Conservation (phyloP, 805 yeast species). For the Wickerhamiella australiensis region DNA sequence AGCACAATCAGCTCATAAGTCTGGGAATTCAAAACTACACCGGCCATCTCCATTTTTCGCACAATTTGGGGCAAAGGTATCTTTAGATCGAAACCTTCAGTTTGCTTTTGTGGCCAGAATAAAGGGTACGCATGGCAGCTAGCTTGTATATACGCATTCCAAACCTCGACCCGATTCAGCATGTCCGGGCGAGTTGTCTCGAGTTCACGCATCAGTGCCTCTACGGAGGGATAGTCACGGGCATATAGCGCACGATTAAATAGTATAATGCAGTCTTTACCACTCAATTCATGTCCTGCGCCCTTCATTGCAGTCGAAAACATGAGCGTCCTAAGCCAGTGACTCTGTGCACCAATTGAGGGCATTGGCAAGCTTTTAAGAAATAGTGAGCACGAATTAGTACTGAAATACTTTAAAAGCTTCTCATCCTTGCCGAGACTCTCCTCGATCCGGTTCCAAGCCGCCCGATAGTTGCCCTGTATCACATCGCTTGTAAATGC, state of each 20-base stretch:
- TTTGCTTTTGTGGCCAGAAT: conserved; percentile 21
- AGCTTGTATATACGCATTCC: conserved; percentile 28
- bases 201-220: conserved; percentile 23
- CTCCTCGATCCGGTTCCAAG: conserved; percentile 15
- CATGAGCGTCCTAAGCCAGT: conserved; percentile 21
- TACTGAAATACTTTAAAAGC: conserved; percentile 10
- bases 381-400: conserved; percentile 8
- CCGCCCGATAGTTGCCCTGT: conserved; percentile 9
- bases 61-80: conserved; percentile 20
- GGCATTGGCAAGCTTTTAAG: conserved; percentile 16
- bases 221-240: conserved; percentile 17
- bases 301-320: conserved; percentile 17
- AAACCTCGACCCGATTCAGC: conserved; percentile 21
- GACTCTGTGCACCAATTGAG: conserved; percentile 13
- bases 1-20: conserved; percentile 27
- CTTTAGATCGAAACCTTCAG: conserved; percentile 16
- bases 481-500: conserved; percentile 2
- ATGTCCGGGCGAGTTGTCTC: conserved; percentile 13
- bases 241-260: conserved; percentile 23
- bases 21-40: conserved; percentile 22
- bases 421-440: conserved; percentile 10
- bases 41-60: conserved; percentile 23
- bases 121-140: conserved; percentile 24
- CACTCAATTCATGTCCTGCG: conserved; percentile 15
- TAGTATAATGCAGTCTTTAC: conserved; percentile 22